Base-by-base conservation (phyloP, 805 yeast genomes). In the Diddensiella santjacobensis region DNA sequence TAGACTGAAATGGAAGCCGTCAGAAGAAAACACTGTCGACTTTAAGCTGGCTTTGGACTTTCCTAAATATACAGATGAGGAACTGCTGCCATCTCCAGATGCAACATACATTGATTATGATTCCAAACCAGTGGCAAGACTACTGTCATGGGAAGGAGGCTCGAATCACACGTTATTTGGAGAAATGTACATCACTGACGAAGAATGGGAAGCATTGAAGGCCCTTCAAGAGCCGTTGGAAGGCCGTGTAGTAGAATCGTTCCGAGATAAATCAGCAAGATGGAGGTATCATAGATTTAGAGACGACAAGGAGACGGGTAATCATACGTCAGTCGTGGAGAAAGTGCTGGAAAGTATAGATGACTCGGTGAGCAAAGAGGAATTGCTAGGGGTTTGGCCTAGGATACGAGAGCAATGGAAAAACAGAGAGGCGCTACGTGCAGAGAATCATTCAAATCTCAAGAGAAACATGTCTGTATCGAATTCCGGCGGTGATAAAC, bases 11-110 rank as follows among this genome's bases (percentile, higher is more conserved):
- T 93, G 99, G 99, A 93, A 93, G 62, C 98, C 99, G 2, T 87
- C 95, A 10, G 87, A 87, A 53, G 99, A 91, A 65, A 95, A 93
- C 59, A 84, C 97, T 0, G 79, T 95, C 39, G 99, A 93, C 67
- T 93, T 87, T 67, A 82, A 82, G 62, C 66, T 93, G 51, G 73
- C 74, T 29, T 65, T 88, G 50, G 74, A 75, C 30, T 86, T 87
- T 58, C 79, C 81, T 15, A 57, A 66, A 5, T 80, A 57, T 57
- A 75, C 75, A 40, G 91, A 85, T 62, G 77, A 77, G 3, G 86
- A 81, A 47, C n/a, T n/a, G n/a, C 69, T 83, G 58, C 81, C 80
- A 5, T 59, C 57, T 17, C 43, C 52, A n/a, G 62, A 59, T 23
- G 65, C 70, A 22, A 70, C 71, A 38, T 89, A 88, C 61, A 74